These are phyloP conservation scores for Penicillium silybi DNA, from an alignment of 495 filamentous ascomycete species.

Conservation along the genomic window DNA sequence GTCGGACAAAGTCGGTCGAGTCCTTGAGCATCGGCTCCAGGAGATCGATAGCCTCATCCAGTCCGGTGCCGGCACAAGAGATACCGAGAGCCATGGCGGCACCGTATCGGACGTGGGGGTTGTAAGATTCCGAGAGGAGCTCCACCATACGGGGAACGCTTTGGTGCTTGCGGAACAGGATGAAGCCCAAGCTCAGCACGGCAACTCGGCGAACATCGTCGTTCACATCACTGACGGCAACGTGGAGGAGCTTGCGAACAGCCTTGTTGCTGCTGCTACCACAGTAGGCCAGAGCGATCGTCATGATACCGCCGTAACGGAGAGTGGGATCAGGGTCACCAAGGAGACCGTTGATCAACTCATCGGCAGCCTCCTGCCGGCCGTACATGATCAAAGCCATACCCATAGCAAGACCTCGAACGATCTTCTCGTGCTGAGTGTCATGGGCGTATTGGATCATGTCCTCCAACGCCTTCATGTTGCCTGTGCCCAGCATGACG, in stretches of 20 bases:
- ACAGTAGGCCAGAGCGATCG: conserved; percentile 96
- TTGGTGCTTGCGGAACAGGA: conserved; percentile 95
- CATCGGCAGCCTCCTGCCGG: conserved; percentile 90
- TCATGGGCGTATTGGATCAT: conserved; percentile 98
- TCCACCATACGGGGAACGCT: conserved; percentile 99
- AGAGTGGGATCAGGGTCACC: conserved; percentile 91
- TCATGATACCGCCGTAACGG: conserved; percentile 97
- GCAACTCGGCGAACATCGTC: conserved; percentile 95
- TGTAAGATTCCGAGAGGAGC: conserved; percentile 95
- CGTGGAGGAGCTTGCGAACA: conserved; percentile 92
- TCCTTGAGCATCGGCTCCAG: conserved; percentile 99
- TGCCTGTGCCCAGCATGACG: conserved; percentile 95
- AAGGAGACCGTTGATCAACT: conserved; percentile 86
- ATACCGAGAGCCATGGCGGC: conserved; percentile 98
- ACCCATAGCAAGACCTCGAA: conserved; percentile 88
- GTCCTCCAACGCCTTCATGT: conserved; percentile 82
- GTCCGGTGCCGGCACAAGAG: conserved; percentile 91
- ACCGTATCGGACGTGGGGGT: conserved; percentile 97
- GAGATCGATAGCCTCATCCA: conserved; percentile 95
- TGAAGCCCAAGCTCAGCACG: conserved; percentile 98
- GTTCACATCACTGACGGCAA: conserved; percentile 96
- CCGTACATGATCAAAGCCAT: conserved; percentile 99
- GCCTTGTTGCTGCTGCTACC: conserved; percentile 98
- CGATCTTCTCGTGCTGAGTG: conserved; percentile 98
- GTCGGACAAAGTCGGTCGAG: conserved; percentile 95